Evolutionary conservation across 108 stramenopile genomes (phyloP).

Genomic region (Seminavis robusta): DNA sequence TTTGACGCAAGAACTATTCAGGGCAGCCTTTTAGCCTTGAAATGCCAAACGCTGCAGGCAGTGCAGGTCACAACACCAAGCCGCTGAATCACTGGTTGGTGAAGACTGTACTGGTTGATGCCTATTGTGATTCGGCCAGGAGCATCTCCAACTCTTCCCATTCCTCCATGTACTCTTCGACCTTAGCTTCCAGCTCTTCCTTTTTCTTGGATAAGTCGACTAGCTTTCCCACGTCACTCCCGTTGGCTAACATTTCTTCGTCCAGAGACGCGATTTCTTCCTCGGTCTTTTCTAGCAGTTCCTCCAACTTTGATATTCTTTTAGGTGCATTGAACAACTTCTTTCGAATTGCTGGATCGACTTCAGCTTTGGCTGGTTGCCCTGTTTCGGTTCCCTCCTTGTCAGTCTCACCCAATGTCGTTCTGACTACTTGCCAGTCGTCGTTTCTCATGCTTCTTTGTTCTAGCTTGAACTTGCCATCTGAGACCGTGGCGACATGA

Average conservation of each 20-base stretch:
- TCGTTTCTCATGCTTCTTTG: constrained; percentile 63
- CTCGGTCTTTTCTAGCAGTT: constrained; percentile 67
- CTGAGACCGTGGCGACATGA: constrained; percentile 78
- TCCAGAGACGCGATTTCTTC: constrained; percentile 58
- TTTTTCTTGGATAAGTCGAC: constrained; percentile 58
- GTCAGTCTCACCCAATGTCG: not conserved
- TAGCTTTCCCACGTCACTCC: constrained; percentile 69
- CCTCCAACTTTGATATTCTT: constrained; percentile 72
- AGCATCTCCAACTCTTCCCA: constrained; percentile 79
- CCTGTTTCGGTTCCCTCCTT: not conserved
- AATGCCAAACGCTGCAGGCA: too few relatives aligned
- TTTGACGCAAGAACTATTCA: too few relatives aligned
- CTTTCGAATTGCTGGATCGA: constrained; percentile 46
- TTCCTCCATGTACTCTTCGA: constrained; percentile 68
- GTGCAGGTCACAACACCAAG: too few relatives aligned
- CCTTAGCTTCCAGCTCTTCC: constrained; percentile 39
- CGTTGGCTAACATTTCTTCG: constrained; percentile 74
- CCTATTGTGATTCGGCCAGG: constrained; percentile 35
- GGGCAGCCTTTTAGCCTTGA: too few relatives aligned
- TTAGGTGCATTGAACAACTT: constrained; percentile 81
- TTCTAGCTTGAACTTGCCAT: constrained; percentile 65
- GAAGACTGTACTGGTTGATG: too few relatives aligned
- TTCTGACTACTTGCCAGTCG: constrained; percentile 64
- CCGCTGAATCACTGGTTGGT: too few relatives aligned
- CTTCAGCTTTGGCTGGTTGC: not conserved